A percentile compares a stretch with the other conserved stretches of the same genome.
Evolutionary conservation across 1,139 yeast species (phyloP).

Genomic region (Suhomyces choctaworum): DNA sequence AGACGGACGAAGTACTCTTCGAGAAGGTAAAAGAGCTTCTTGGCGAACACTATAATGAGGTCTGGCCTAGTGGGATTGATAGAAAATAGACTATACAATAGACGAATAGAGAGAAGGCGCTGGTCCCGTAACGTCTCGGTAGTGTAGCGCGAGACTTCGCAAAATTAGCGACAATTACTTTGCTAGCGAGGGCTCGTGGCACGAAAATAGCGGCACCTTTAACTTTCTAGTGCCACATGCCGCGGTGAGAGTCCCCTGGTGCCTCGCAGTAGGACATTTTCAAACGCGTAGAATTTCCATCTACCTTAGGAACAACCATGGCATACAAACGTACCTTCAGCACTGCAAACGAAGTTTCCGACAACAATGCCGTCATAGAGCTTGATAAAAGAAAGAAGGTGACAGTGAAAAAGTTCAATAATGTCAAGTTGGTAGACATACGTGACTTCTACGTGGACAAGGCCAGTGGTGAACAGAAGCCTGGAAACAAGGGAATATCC

Average conservation of each 20-base stretch:
- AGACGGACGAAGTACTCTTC: conserved; percentile 45
- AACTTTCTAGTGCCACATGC: too few relatives aligned
- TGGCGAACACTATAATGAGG: conserved; percentile 59
- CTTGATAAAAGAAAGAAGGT: conserved; percentile 68
- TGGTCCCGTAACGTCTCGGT: too few relatives aligned
- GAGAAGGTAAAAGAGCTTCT: conserved; percentile 46
- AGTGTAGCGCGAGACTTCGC: too few relatives aligned
- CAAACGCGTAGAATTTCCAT: too few relatives aligned
- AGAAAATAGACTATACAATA: background rate
- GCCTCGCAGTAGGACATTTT: too few relatives aligned
- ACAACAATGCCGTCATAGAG: conserved; percentile 22
- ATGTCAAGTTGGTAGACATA: conserved; percentile 67
- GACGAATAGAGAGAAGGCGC: too few relatives aligned
- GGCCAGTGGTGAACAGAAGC: conserved; percentile 58
- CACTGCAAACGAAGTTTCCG: background rate
- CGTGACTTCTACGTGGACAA: conserved; percentile 75
- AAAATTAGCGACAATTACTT: too few relatives aligned
- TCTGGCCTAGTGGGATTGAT: conserved; percentile 70
- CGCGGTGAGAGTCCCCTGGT: too few relatives aligned
- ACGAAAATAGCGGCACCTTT: too few relatives aligned
- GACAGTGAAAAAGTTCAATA: conserved; percentile 69
- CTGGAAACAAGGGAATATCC: conserved; percentile 86
- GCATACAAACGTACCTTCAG: conserved; percentile 15
- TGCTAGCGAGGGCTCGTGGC: too few relatives aligned
- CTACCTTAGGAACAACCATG: too few relatives aligned